Conservation (phyloP, 352 stramenopile genomes). For the Globisporangium orthogonon region DNA sequence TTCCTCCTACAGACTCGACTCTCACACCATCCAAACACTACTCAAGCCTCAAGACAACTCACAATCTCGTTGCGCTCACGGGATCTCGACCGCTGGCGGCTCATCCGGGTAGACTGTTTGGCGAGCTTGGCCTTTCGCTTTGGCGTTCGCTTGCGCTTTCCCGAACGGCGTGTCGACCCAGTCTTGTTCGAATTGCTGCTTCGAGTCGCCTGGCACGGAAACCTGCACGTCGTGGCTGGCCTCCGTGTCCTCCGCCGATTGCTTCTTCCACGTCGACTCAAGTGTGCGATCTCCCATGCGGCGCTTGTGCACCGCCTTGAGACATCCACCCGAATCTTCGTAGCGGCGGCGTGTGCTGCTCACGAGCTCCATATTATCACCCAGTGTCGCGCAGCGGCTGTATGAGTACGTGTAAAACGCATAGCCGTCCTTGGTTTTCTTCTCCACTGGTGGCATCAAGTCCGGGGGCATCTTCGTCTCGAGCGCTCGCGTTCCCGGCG, state of each 20-base stretch:
- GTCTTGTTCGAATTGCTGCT: constrained; percentile 37
- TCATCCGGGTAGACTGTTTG: constrained; percentile 43
- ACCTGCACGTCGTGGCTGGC: constrained; percentile 32
- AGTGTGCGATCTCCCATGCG: constrained; percentile 32
- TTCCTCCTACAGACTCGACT: not conserved
- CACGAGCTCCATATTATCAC: constrained; percentile 35
- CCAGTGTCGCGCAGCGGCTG: constrained; percentile 46
- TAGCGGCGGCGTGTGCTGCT: constrained; percentile 59
- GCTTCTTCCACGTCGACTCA: constrained; percentile 47
- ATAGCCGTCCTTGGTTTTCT: constrained; percentile 38
- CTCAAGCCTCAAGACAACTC: not conserved
- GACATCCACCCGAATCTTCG: constrained; percentile 46
- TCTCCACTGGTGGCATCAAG: constrained; percentile 18
- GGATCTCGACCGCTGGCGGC: constrained; percentile 37
- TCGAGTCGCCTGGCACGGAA: constrained; percentile 18
- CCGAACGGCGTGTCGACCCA: constrained; percentile 59
- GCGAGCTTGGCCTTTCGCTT: constrained; percentile 16
- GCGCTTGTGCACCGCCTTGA: constrained; percentile 62
- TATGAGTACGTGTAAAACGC: constrained; percentile 62
- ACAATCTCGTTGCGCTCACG: constrained; percentile 15
- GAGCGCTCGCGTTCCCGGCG: constrained; percentile 36
- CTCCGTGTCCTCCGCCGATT: constrained; percentile 27
- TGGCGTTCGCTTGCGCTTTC: constrained; percentile 29
- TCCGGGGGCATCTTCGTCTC: constrained; percentile 32
- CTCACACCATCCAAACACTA: not conserved